Evolutionary conservation across 192 early-diverging fungal species (phyloP).

Genomic region (Glomus cerebriforme): DNA sequence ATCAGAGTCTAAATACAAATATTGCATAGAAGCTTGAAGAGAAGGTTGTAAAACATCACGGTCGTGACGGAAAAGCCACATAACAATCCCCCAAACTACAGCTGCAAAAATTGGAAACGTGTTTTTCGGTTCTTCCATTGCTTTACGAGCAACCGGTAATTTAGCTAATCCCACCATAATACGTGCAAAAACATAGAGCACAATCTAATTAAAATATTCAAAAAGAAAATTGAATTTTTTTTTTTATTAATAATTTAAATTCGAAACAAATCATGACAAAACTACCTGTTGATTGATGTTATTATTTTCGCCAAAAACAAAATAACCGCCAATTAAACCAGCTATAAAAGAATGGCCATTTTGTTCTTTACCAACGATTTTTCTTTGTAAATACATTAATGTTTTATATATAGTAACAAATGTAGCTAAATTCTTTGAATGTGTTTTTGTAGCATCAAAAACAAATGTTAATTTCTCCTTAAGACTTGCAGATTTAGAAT

Average conservation of each 20-base stretch:
- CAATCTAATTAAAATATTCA: conserved; percentile 55
- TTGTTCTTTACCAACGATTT: conserved; percentile 70
- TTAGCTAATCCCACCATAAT: conserved; percentile 87
- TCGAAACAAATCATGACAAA: background rate
- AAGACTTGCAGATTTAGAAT: conserved; percentile 50
- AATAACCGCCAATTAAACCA: conserved; percentile 87
- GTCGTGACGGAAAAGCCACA: conserved; percentile 94
- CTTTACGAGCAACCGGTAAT: conserved; percentile 68
- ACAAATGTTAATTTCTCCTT: conserved; percentile 78
- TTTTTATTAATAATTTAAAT: background rate
- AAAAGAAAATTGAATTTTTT: background rate
- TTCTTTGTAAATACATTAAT: conserved; percentile 74
- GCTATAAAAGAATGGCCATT: conserved; percentile 85
- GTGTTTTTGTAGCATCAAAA: conserved; percentile 83
- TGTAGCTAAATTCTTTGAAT: conserved; percentile 84
- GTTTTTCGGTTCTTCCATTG: conserved; percentile 72
- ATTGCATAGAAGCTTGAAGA: conserved; percentile 93
- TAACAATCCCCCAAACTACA: conserved; percentile 89
- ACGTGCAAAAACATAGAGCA: conserved; percentile 92
- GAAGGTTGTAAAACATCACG: conserved; percentile 86
- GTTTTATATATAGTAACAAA: conserved; percentile 97
- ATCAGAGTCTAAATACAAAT: conserved; percentile 90
- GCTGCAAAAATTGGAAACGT: conserved; percentile 94
- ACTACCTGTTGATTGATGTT: conserved; percentile 93
- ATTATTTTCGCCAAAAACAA: conserved; percentile 94